phyloP scores from a whole-genome alignment of 129 eudicot species.

The Centaurea solstitialis region DNA sequence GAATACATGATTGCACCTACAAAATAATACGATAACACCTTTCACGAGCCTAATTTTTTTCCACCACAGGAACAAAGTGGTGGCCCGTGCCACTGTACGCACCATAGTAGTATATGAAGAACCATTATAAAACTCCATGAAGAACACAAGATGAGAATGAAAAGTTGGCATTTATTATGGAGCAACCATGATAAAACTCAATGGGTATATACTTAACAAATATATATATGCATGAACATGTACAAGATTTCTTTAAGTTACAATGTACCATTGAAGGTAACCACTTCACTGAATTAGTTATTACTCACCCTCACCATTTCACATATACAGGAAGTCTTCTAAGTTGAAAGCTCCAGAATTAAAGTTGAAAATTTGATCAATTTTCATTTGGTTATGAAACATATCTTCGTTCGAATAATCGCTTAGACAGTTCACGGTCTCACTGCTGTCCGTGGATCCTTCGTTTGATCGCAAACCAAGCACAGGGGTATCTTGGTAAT shows the following conservation, averaged over 20 bases:
- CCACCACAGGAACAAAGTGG: neutral
- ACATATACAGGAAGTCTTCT: conserved; percentile 35
- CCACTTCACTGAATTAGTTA: conserved; percentile 22
- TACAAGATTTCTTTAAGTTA: conserved; percentile 12
- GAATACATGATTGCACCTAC: neutral
- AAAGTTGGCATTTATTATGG: conserved; percentile 9
- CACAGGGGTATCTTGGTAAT: conserved; percentile 26
- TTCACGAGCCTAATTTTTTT: neutral
- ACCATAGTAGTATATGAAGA: neutral
- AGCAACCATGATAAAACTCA: conserved; percentile 16
- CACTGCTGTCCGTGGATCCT: conserved; percentile 25
- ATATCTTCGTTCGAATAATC: conserved; percentile 30
- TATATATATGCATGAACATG: conserved; percentile 5
- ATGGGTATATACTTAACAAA: conserved; percentile 15
- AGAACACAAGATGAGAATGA: neutral
- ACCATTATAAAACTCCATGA: neutral
- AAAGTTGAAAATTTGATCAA: conserved; percentile 46
- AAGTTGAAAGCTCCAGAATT: conserved; percentile 35
- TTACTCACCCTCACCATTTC: conserved; percentile 14
- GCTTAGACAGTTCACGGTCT: conserved; percentile 16
- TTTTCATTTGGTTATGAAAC: conserved; percentile 29
- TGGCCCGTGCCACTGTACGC: too few relatives aligned
- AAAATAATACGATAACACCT: neutral
- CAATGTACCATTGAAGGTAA: neutral
- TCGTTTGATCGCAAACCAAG: conserved; percentile 27